Conservation (phyloP, 257 asterid species). For the Fraxinus americana region DNA sequence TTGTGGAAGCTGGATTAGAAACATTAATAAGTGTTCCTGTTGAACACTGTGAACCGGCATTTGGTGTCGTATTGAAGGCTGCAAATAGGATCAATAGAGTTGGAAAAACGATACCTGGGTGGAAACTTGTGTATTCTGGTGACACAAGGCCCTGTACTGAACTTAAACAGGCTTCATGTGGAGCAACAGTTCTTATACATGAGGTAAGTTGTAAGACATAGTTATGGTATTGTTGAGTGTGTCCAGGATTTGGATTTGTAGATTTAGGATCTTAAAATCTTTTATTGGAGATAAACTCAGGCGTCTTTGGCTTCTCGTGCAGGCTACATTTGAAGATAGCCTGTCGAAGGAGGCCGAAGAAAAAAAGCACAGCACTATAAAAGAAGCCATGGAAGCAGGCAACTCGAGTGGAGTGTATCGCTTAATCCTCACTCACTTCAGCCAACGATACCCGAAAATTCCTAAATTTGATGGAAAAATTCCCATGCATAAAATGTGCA, state of each 20-base stretch:
- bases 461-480: constrained; percentile 73
- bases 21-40: constrained; percentile 75
- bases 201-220: constrained; percentile 46
- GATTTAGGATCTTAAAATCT: neutral
- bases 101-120: constrained; percentile 77
- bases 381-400: constrained; percentile 82
- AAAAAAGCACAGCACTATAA: constrained; percentile 85
- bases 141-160: constrained; percentile 96
- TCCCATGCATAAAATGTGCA: constrained; percentile 75
- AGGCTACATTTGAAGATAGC: constrained; percentile 96
- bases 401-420: constrained; percentile 81
- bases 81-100: constrained; percentile 48
- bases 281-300: neutral
- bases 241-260: neutral
- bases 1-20: constrained; percentile 70
- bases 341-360: constrained; percentile 79
- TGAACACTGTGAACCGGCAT: constrained; percentile 84
- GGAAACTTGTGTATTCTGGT: constrained; percentile 96
- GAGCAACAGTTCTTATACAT: constrained; percentile 87
- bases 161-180: constrained; percentile 61
- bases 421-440: constrained; percentile 84
- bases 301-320: constrained; percentile 11
- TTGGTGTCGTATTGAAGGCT: constrained; percentile 69
- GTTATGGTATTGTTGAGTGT: neutral
- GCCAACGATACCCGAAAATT: constrained; percentile 95